Evolutionary conservation across 371 early-diverging fungal species (phyloP).

Genomic region (Lichtheimia ornata): DNA sequence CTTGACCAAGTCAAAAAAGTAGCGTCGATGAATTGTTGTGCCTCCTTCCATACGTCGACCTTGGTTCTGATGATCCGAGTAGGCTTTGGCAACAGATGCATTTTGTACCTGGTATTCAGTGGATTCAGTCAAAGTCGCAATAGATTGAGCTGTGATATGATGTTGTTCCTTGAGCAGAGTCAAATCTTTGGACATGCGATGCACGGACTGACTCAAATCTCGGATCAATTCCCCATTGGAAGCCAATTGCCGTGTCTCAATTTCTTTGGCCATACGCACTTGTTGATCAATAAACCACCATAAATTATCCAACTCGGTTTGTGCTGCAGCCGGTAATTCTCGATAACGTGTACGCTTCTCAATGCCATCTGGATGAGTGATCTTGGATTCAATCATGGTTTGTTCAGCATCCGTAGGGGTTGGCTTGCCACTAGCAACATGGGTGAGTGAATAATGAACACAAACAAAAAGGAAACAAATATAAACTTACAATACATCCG

Average conservation of each 20-base stretch:
- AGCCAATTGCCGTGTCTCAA: constrained; percentile 13
- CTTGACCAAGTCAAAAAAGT: constrained; percentile 4
- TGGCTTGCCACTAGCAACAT: constrained; percentile 10
- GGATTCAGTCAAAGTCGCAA: background rate
- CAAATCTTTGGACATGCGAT: constrained; percentile 5
- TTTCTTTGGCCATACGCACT: constrained; percentile 7
- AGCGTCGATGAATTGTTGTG: constrained; percentile 2
- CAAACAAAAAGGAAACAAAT: background rate
- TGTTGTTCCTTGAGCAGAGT: constrained; percentile 10
- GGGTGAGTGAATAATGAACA: background rate
- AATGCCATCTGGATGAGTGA: constrained; percentile 14
- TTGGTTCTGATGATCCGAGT: constrained; percentile 2
- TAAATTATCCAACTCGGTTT: constrained; percentile 7
- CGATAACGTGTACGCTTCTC: constrained; percentile 17
- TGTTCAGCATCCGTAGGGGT: constrained; percentile 13
- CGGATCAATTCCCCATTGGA: constrained; percentile 14
- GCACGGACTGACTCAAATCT: background rate
- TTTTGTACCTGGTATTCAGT: constrained; percentile 15
- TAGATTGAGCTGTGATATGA: background rate
- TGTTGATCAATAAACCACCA: constrained; percentile 15
- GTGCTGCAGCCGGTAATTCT: constrained; percentile 16
- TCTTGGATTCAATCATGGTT: constrained; percentile 17
- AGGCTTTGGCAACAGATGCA: constrained; percentile 8
- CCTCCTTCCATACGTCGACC: constrained; percentile 1
- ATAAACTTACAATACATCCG: constrained; percentile 14